Base-by-base conservation (phyloP, 1,284 basidiomycete genomes). In the Cryptococcus wingfieldii region DNA sequence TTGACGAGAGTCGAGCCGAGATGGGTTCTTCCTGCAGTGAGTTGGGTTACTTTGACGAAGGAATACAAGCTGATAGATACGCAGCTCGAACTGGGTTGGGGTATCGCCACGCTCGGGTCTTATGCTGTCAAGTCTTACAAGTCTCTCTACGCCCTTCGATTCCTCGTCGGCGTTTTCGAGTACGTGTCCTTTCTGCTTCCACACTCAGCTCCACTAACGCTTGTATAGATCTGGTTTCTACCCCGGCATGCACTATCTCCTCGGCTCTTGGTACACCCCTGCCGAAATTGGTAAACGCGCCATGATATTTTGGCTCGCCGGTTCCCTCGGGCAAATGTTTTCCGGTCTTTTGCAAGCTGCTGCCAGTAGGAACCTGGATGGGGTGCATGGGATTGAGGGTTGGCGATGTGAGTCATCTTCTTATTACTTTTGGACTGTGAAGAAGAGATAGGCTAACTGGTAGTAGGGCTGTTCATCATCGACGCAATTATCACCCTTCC, bases 401-500 rank as follows among this genome's bases (percentile, higher is more conserved):
- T 73, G 73, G 71, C 49, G 68, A 44, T 70, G 62, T 50, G 37
- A 13, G 38, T 23, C 16, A 38, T 38, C 48, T 14, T 7, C 13
- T 14, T 38, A 0, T 50, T 7, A 14, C 12, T 8, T 8, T 6
- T 25, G 8, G 16, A 19, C n/a, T 18, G 23, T 3, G 31, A 10
- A 5, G 6, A 10, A 10, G 31, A 6, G 10, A 34, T 10, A 12
- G 34, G 12, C 25, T 41, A 12, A 44, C 43, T 16, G 28, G 1
- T 41, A 14, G 27, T 67, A 34, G 65, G 65, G 69, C 52, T 70
- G 8, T 70, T 71, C 59, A 71, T 71, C 59, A 66, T 71, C 48
- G 69, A 75, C 54, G 70, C 68, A 0, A 56, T 67, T 51, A 65
- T 69, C 59, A 75, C 70, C 8, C 55, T 73, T 3, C 73, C 73